phyloP scores from a whole-genome alignment of 192 early-diverging fungal species.

The Geranomyces michiganensis region DNA sequence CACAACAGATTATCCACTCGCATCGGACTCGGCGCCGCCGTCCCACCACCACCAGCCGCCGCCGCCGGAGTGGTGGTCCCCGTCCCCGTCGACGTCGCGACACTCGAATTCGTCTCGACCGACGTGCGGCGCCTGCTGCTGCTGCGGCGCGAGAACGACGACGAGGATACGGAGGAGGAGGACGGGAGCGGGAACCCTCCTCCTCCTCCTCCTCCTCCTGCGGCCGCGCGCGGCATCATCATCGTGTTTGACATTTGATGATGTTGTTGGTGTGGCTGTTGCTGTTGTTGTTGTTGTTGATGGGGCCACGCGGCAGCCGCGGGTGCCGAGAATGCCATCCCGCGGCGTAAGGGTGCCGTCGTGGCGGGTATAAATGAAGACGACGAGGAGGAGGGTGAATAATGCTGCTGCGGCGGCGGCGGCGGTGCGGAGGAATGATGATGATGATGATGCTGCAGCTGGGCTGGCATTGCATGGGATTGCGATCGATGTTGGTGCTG shows the following conservation, averaged over 20 bases:
- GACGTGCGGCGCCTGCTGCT: not conserved
- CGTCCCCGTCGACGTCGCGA: not conserved
- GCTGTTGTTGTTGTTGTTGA: too few relatives aligned
- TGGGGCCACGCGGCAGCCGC: too few relatives aligned
- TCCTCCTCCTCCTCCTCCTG: too few relatives aligned
- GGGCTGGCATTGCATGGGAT: not conserved
- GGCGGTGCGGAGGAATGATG: not conserved
- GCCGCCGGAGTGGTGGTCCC: too few relatives aligned
- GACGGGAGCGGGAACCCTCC: not conserved
- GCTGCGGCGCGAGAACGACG: not conserved
- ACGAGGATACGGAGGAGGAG: not conserved
- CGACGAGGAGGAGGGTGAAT: not conserved
- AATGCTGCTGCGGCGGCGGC: too few relatives aligned
- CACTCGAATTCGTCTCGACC: not conserved
- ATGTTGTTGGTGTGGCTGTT: not conserved
- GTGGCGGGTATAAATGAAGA: not conserved
- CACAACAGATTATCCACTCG: slow-evolving; percentile 25
- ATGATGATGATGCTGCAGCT: too few relatives aligned
- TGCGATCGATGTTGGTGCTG: not conserved
- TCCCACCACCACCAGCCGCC: too few relatives aligned
- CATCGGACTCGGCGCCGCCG: slow-evolving; percentile 20
- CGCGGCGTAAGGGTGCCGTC: too few relatives aligned
- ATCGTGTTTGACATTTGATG: not conserved
- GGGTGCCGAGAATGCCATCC: too few relatives aligned
- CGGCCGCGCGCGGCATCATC: too few relatives aligned